These are phyloP conservation scores for Trapa bicornis DNA, from an alignment of 345 rosid genomes.

Conservation along the genomic window DNA sequence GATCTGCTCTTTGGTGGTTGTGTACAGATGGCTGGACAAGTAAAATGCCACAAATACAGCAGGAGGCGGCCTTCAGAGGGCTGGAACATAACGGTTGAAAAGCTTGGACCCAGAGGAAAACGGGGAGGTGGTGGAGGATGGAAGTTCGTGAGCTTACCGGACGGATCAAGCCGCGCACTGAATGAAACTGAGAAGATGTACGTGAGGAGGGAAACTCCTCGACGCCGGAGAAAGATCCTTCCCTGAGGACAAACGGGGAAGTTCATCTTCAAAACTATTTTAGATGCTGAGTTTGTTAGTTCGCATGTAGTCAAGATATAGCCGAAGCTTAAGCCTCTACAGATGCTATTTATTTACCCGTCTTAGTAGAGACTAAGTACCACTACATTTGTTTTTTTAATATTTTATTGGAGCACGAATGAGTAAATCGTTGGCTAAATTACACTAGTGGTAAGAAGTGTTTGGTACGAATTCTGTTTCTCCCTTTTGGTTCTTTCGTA, in stretches of 20 bases:
- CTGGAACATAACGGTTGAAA: constrained; percentile 81
- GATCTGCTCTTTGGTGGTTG: not conserved
- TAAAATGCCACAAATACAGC: constrained; percentile 79
- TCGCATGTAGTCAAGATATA: not conserved
- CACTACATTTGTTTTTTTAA: too few relatives aligned
- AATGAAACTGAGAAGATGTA: constrained; percentile 76
- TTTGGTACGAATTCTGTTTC: too few relatives aligned
- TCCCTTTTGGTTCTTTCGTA: too few relatives aligned
- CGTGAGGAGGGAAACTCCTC: constrained; percentile 72
- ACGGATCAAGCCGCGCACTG: constrained; percentile 80
- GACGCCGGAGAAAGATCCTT: constrained; percentile 65
- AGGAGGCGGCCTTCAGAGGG: constrained; percentile 64
- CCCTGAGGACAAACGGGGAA: constrained; percentile 29
- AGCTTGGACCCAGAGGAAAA: constrained; percentile 64
- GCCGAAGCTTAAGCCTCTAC: not conserved
- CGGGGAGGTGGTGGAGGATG: constrained; percentile 91
- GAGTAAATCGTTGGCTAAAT: too few relatives aligned
- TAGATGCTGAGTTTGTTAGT: not conserved
- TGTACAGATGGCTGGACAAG: constrained; percentile 60
- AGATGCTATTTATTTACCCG: too few relatives aligned
- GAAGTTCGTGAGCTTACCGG: constrained; percentile 85
- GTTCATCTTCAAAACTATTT: not conserved
- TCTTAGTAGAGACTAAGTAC: too few relatives aligned
- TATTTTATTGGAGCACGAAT: too few relatives aligned
- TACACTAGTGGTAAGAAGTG: too few relatives aligned